Conservation (phyloP, 2,329 filamentous ascomycete species). For the Arthrocladium fulminans region DNA sequence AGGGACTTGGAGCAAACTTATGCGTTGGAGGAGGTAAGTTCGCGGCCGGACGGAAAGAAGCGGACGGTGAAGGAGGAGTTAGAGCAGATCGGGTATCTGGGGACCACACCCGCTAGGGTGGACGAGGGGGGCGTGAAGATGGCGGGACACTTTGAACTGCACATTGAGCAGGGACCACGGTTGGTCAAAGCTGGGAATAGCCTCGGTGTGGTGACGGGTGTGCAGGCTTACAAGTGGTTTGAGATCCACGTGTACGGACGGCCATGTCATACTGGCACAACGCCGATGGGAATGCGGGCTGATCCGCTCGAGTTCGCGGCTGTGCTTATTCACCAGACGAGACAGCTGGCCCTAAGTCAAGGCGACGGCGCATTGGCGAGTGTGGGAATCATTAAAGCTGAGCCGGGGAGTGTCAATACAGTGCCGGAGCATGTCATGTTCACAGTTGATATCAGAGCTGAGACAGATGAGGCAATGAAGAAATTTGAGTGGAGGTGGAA, state of each 20-base stretch:
- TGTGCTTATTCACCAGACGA: conserved; percentile 58
- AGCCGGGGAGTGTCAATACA: conserved; percentile 64
- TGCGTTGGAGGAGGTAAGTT: conserved; percentile 49
- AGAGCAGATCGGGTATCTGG: conserved; percentile 59
- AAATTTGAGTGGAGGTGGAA: conserved; percentile 12
- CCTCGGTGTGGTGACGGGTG: conserved; percentile 62
- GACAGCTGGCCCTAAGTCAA: conserved; percentile 49
- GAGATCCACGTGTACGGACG: conserved; percentile 56
- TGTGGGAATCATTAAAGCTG: conserved; percentile 59
- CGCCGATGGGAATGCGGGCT: conserved; percentile 55
- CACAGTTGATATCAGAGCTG: conserved; percentile 21
- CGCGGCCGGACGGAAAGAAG: background rate
- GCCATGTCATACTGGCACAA: conserved; percentile 68
- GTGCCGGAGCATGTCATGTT: conserved; percentile 55
- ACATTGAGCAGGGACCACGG: conserved; percentile 76
- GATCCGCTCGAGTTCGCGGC: conserved; percentile 61
- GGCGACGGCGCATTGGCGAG: conserved; percentile 50
- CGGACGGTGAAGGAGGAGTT: conserved; percentile 58
- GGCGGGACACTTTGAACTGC: conserved; percentile 74
- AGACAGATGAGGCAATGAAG: conserved; percentile 12
- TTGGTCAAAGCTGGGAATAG: conserved; percentile 56
- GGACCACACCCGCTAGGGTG: conserved; percentile 47
- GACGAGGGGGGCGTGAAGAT: conserved; percentile 50
- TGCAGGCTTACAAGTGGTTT: conserved; percentile 69
- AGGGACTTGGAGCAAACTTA: conserved; percentile 55